Percentiles rank a stretch among this genome's conserved stretches.
phyloP scores from a whole-genome alignment of 257 asterid species.

The Phtheirospermum japonicum region DNA sequence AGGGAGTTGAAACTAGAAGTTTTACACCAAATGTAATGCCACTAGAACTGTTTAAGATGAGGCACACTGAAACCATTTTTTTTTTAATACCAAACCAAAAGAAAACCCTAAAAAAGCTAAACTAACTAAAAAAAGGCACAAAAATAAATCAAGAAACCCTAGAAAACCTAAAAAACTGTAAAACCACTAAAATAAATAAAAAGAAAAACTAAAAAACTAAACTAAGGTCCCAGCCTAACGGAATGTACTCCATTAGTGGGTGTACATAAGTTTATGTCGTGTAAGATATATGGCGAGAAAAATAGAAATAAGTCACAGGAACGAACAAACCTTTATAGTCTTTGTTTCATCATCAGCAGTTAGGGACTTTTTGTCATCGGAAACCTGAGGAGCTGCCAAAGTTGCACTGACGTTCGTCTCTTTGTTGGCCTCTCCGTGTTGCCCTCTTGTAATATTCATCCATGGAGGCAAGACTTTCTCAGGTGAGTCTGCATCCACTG shows the following conservation, averaged over 20 bases:
- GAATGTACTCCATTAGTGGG: no score
- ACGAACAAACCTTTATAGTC: slow-evolving; percentile 50
- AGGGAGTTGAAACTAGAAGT: slow-evolving; percentile 3
- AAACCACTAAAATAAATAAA: no score
- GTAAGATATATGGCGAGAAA: neutral
- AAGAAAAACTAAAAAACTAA: no score
- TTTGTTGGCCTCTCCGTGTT: slow-evolving; percentile 62
- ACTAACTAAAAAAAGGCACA: no score
- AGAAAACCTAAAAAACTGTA: no score
- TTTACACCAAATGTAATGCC: neutral
- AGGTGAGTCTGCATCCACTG: slow-evolving; percentile 46
- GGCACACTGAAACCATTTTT: no score
- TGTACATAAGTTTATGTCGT: no score
- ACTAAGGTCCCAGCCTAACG: no score
- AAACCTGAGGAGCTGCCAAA: slow-evolving; percentile 37
- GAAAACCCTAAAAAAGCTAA: neutral
- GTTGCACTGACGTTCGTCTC: slow-evolving; percentile 39
- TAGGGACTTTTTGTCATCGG: slow-evolving; percentile 74
- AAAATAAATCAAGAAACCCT: no score
- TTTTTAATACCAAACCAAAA: no score
- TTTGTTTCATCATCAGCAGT: slow-evolving; percentile 46
- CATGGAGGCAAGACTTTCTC: slow-evolving; percentile 89
- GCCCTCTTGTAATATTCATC: slow-evolving; percentile 92
- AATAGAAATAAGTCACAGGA: slow-evolving; percentile 1
- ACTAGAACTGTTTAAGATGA: neutral